Evolutionary conservation across 345 rosid species (phyloP), one percentile per base, ranked within the genome.

Genomic region (Pelargonium nanum): DNA sequence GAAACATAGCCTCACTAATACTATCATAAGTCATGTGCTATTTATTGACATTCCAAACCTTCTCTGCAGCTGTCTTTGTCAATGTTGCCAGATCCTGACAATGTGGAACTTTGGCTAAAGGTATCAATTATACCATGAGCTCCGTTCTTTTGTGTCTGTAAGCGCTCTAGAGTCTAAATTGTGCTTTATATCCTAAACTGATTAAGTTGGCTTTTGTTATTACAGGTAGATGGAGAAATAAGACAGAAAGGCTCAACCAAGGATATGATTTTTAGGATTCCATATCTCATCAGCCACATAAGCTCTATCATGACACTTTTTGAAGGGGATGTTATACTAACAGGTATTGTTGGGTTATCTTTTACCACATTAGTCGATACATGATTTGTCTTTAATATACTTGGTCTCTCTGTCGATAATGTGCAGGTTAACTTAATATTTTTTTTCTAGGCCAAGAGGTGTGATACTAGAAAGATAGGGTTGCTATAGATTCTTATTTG

Each of bases 21-120:
- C 10, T 67, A 40, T 22, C 10, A 19, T 19, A 10, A 51, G 22
- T 23, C 12, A 22, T 23, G 34, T 6, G 34, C 34, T 63, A 4
- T 34, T 34, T 34, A 1, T 15, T 66, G 15, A 66, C 60, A 21
- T 23, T 15, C 5, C 30, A 25, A 51, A 59, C 40, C 21, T 57
- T 58, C 53, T 61, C n/a, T 62, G 71, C 78, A 86, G 90, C 77
- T 91, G 26, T 75, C 93, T n/a, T 79, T 60, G 70, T 83, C 91
- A 32, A 64, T 66, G 71, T 79, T 89, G 67, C 67, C 82, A 12
- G 85, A 89, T 61, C 94, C 94, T 4, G 78, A 84, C 69, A 81
- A 85, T 82, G 75, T 87, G 78, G 97, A 93, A 68, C 79, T 93
- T 21, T 87, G 94, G 97, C 79, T 89, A 55, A 89, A 87, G 92